Percentiles rank a stretch among this genome's conserved stretches.
These are phyloP conservation scores for Globisporangium spinosum DNA, from an alignment of 352 stramenopile genomes.

Conservation along the genomic window DNA sequence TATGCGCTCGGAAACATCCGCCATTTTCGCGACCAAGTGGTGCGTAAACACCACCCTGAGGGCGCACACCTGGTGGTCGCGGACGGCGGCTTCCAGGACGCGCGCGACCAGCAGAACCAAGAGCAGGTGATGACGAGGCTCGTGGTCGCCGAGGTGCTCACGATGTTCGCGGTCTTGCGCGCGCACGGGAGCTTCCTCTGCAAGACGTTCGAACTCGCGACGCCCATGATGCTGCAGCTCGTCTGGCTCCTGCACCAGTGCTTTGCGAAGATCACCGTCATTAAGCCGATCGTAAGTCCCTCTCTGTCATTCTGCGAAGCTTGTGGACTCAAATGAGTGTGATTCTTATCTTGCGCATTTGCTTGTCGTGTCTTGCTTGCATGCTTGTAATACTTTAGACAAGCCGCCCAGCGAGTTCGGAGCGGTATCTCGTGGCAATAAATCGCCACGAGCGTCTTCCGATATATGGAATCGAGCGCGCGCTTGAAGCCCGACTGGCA, in stretches of 20 bases:
- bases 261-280: conserved; percentile 56
- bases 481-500: conserved; percentile 26
- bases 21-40: conserved; percentile 35
- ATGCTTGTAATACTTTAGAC: conserved; percentile 34
- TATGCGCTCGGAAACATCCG: conserved; percentile 59
- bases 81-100: conserved; percentile 72
- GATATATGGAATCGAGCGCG: conserved; percentile 20
- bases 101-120: conserved; percentile 57
- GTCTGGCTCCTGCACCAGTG: conserved; percentile 59
- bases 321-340: background rate
- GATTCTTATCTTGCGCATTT: background rate
- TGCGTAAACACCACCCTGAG: conserved; percentile 25
- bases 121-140: conserved; percentile 63
- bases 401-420: conserved; percentile 73
- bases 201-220: conserved; percentile 79
- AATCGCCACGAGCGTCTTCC: conserved; percentile 21
- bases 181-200: conserved; percentile 58
- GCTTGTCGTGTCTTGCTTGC: background rate
- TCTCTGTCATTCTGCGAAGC: background rate
- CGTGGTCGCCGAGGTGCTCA: conserved; percentile 51
- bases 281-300: conserved; percentile 58
- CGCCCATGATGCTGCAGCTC: conserved; percentile 54
- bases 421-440: conserved; percentile 62
- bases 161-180: conserved; percentile 54
- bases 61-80: conserved; percentile 63